A percentile compares a stretch with the other conserved stretches of the same genome.
phyloP scores from a whole-genome alignment of 225 moss, liverwort and hornwort species.

The Anthoceros angustus region DNA sequence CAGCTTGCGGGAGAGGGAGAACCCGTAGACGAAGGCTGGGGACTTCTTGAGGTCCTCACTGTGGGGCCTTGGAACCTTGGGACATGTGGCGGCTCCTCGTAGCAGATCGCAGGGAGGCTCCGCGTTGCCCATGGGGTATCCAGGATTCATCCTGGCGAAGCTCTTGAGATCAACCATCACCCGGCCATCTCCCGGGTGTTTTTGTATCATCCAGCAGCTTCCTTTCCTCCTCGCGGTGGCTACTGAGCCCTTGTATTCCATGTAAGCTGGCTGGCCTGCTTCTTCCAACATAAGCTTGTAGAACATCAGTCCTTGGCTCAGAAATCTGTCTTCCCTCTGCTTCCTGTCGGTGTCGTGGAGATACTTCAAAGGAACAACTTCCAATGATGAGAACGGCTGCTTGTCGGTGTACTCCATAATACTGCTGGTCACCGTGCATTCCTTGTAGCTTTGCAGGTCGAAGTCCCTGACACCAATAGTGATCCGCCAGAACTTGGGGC shows the following conservation, averaged over 20 bases:
- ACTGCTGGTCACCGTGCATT: not conserved
- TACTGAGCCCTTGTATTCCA: not conserved
- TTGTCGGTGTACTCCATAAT: not conserved
- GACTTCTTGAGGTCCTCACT: not conserved
- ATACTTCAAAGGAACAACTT: not conserved
- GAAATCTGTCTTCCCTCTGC: not conserved
- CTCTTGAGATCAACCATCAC: conserved; percentile 12
- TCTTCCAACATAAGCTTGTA: conserved; percentile 1
- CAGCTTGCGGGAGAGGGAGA: conserved; percentile 2
- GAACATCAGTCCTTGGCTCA: not conserved
- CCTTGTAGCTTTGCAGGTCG: not conserved
- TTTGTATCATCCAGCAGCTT: not conserved
- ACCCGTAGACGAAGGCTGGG: conserved; percentile 5
- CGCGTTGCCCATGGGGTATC: conserved; percentile 8
- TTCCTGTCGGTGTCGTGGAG: not conserved
- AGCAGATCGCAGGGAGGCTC: not conserved
- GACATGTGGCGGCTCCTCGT: not conserved
- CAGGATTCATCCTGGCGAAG: conserved; percentile 11
- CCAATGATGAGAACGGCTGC: not conserved
- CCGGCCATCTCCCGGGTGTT: conserved; percentile 9
- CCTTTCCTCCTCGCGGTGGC: not conserved
- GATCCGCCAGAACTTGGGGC: not conserved
- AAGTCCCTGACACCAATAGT: not conserved
- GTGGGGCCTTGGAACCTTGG: not conserved
- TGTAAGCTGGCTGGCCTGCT: not conserved